phyloP scores from a whole-genome alignment of 106 monocot species.

The Ottelia alismoides region DNA sequence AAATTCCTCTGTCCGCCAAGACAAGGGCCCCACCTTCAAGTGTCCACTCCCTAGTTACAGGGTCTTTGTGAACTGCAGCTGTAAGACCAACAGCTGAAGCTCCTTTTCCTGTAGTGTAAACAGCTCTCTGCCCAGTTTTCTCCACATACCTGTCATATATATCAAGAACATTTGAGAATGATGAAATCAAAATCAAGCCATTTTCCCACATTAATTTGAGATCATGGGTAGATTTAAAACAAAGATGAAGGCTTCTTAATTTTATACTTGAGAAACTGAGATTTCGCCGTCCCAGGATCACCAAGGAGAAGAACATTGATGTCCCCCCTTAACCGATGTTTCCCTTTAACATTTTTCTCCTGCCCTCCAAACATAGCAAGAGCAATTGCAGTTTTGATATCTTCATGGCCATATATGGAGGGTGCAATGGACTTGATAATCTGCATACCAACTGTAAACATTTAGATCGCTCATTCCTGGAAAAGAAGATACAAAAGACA shows the following conservation, averaged over 20 bases:
- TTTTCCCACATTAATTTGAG: too few relatives aligned
- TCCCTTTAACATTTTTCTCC: slow-evolving; percentile 95
- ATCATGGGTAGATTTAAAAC: not conserved
- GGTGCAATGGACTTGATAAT: slow-evolving; percentile 97
- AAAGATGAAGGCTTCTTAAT: not conserved
- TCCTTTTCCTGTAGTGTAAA: slow-evolving; percentile 98
- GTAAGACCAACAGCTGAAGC: slow-evolving; percentile 98
- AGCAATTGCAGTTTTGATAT: slow-evolving; percentile 93
- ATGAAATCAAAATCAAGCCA: slow-evolving; percentile 1
- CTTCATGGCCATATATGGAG: slow-evolving; percentile 98
- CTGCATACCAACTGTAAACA: slow-evolving; percentile 18
- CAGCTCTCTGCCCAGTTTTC: slow-evolving; percentile 96
- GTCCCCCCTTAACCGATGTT: slow-evolving; percentile 94
- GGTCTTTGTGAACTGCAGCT: slow-evolving; percentile 97
- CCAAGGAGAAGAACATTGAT: slow-evolving; percentile 98
- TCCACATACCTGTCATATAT: slow-evolving; percentile 68
- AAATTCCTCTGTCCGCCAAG: slow-evolving; percentile 96
- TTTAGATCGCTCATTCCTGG: too few relatives aligned
- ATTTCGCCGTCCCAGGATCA: slow-evolving; percentile 99
- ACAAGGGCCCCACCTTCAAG: slow-evolving; percentile 99
- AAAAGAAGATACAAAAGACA: not conserved
- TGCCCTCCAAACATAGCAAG: slow-evolving; percentile 99
- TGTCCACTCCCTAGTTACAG: slow-evolving; percentile 96
- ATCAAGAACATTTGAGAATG: not conserved
- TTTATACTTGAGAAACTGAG: slow-evolving; percentile 98